Conservation (phyloP, 2,329 filamentous ascomycete species). For the Chrysosporium queenslandicum region DNA sequence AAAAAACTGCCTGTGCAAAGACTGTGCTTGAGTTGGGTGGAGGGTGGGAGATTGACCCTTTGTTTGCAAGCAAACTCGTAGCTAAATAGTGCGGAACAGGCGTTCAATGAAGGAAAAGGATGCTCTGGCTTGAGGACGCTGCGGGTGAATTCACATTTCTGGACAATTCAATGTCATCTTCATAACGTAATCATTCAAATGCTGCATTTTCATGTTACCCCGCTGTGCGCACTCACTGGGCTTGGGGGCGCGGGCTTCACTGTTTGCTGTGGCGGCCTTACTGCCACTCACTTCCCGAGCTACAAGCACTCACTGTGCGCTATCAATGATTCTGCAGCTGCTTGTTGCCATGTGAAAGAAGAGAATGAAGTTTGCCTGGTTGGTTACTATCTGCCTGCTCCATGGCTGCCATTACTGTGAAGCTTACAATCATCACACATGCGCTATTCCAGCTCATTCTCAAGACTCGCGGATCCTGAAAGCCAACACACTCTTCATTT, state of each 20-base stretch:
- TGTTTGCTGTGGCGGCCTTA: neutral
- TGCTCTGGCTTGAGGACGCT: neutral
- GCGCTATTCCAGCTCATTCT: too few relatives aligned
- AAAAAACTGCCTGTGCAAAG: neutral
- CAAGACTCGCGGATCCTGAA: too few relatives aligned
- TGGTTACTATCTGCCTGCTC: too few relatives aligned
- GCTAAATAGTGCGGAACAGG: neutral
- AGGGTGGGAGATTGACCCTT: neutral
- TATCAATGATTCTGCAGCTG: too few relatives aligned
- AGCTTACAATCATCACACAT: too few relatives aligned
- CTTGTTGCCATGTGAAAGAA: neutral
- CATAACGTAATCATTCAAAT: conserved; percentile 7
- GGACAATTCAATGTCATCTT: conserved; percentile 5
- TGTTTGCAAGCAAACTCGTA: neutral
- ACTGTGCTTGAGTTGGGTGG: neutral
- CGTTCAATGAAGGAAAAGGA: neutral
- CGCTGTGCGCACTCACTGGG: neutral
- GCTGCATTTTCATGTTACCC: neutral
- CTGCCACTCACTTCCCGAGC: neutral
- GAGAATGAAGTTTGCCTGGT: too few relatives aligned
- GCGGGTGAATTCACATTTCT: neutral
- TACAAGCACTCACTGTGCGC: neutral
- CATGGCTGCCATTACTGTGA: too few relatives aligned
- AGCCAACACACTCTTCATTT: too few relatives aligned
- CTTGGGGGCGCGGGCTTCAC: neutral